These are phyloP conservation scores for Hypoxylon cercidicola DNA, from an alignment of 495 filamentous ascomycete genomes.

Conservation along the genomic window DNA sequence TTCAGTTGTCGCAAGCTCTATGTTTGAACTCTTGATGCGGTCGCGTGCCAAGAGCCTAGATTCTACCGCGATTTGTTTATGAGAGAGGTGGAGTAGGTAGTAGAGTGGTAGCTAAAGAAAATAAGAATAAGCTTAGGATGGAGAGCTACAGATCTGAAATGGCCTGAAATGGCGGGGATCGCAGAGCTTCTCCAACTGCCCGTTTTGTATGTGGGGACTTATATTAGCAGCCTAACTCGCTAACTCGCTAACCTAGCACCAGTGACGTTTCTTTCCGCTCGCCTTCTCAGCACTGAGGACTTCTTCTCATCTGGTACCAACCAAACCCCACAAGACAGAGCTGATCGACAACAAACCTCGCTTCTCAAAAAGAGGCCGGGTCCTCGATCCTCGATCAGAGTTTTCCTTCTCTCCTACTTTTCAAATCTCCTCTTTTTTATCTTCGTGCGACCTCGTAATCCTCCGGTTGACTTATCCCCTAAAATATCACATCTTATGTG, in stretches of 20 bases:
- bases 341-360: constrained; percentile 42
- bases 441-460: constrained; percentile 9
- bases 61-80: background rate
- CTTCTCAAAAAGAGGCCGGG: constrained; percentile 29
- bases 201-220: constrained; percentile 26
- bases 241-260: constrained; percentile 11
- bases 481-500: background rate
- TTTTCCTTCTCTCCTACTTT: constrained; percentile 12
- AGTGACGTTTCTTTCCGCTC: constrained; percentile 32
- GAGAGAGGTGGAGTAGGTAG: background rate
- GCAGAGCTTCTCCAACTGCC: constrained; percentile 8
- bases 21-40: background rate
- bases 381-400: constrained; percentile 25
- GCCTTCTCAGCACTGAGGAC: constrained; percentile 2
- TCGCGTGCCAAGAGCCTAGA: constrained; percentile 11
- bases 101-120: background rate
- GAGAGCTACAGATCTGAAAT: constrained; percentile 4
- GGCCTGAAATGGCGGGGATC: constrained; percentile 10
- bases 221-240: background rate
- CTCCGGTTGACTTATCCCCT: background rate
- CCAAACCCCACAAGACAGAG: constrained; percentile 30
- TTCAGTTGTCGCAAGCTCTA: no score
- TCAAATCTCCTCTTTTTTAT: constrained; percentile 7
- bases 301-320: background rate
- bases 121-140: constrained; percentile 11